A percentile compares a stretch with the other conserved stretches of the same genome.
phyloP scores from a whole-genome alignment of 2,329 filamentous ascomycete genomes.

The Epicoccum nigrum region DNA sequence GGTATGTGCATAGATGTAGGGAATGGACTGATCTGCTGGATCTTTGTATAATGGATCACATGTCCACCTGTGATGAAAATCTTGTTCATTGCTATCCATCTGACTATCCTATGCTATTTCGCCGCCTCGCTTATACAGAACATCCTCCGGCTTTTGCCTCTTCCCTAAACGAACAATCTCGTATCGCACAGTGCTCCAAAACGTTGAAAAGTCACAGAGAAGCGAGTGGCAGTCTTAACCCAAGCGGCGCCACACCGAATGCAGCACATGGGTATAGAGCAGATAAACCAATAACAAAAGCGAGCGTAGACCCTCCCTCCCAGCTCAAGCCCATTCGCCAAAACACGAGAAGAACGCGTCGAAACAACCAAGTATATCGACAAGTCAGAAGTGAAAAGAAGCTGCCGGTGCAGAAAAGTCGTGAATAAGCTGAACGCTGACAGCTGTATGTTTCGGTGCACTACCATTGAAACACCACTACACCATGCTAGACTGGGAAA shows the following conservation, averaged over 20 bases:
- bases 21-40: too few species aligned
- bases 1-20: too few species aligned
- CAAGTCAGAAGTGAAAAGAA: constrained; percentile 2
- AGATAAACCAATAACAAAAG: constrained; percentile 6
- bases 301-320: constrained; percentile 1
- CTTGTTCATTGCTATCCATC: neutral
- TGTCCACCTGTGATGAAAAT: constrained; percentile 1
- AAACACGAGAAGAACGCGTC: neutral
- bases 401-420: neutral
- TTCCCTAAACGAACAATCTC: neutral
- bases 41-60: too few species aligned
- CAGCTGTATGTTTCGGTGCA: constrained; percentile 21
- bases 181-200: constrained; percentile 1
- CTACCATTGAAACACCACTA: constrained; percentile 21
- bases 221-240: constrained; percentile 18
- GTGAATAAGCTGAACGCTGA: constrained; percentile 12
- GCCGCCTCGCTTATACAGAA: neutral
- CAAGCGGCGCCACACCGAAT: constrained; percentile 12
- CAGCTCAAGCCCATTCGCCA: neutral
- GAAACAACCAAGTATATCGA: constrained; percentile 10
- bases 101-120: constrained; percentile 4
- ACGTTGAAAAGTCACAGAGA: constrained; percentile 2
- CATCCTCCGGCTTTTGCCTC: neutral
- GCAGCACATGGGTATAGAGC: constrained; percentile 13
- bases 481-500: constrained; percentile 3